Base-by-base conservation (phyloP, 1,284 basidiomycete species). In the Pascua sp. region DNA sequence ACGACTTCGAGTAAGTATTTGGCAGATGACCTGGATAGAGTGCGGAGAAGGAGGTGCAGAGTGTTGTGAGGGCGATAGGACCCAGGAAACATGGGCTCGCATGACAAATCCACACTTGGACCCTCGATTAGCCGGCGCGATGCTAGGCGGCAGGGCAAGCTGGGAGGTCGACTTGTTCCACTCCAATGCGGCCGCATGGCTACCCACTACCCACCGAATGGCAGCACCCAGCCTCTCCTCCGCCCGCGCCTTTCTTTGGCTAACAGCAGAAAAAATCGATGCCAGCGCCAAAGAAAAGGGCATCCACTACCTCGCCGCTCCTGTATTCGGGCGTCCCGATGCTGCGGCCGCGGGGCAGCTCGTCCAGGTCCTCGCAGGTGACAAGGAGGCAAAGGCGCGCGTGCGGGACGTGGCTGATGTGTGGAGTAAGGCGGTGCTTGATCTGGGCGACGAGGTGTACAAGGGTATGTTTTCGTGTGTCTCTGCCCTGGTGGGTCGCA, bases 251-350 rank as follows among this genome's bases (percentile, higher is more conserved):
- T n/a, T 32, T 32, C 24, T 12, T 8, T 17, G 40, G 41, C 53
- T 55, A 8, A 53, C 49, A 2, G 7, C 55, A 71, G 70, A 55
- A 13, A 61, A 63, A 48, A 60, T 70, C 44, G 60, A 64, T n/a
- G 63, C 63, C 39, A 52, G 62, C 42, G 60, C 60, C 16, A 50
- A 63, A 50, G 45, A 52, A 7, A 55, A 52, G 1, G 69, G 67
- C 10, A 59, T 47, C 43, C 44, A 51, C 3, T 73, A 71, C 57
- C 60, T 73, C 50, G 59, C 70, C 16, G 67, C 58, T 1, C 64
- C 69, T 1, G 66, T 73, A 7, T 72, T 71, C 40, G 71, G 71
- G 9, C 65, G 64, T 37, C 71, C 71, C 4, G 63, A 67, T 16
- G 57, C 59, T 15, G 70, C 69, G 11, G 55, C 62, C 45, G 60